These are phyloP conservation scores for Penicillium turbatum DNA, from an alignment of 495 filamentous ascomycete species.

Conservation along the genomic window DNA sequence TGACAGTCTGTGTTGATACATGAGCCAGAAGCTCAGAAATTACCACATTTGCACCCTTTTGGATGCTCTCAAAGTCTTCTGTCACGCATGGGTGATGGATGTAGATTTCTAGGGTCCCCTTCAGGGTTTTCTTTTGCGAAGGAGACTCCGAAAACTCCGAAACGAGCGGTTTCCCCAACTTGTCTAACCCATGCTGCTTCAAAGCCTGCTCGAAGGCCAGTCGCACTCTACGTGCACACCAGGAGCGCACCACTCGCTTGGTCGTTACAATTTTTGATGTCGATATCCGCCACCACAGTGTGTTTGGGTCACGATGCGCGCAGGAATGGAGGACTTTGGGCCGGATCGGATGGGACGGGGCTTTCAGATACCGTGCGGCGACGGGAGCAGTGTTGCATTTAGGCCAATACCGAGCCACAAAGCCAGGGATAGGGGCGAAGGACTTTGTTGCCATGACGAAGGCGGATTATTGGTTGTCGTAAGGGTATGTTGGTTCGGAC, in stretches of 20 bases:
- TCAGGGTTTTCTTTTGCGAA: slow-evolving; percentile 9
- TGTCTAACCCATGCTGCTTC: slow-evolving; percentile 50
- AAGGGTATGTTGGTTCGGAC: background rate
- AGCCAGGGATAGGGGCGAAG: slow-evolving; percentile 10
- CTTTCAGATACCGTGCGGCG: slow-evolving; percentile 30
- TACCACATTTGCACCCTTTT: slow-evolving; percentile 23
- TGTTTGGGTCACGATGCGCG: slow-evolving; percentile 28
- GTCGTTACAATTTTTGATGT: slow-evolving; percentile 18
- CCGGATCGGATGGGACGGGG: slow-evolving; percentile 26
- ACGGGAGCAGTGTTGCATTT: slow-evolving; percentile 24
- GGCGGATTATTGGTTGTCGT: background rate
- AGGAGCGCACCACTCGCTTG: slow-evolving; percentile 51
- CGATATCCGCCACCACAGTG: slow-evolving; percentile 49
- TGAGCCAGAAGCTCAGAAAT: background rate
- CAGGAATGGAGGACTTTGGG: slow-evolving; percentile 39
- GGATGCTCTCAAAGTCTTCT: slow-evolving; percentile 20
- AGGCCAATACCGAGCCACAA: slow-evolving; percentile 24
- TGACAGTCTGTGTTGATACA: background rate
- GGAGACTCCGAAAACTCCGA: background rate
- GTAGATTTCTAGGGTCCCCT: slow-evolving; percentile 29
- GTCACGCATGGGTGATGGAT: slow-evolving; percentile 10
- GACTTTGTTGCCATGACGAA: slow-evolving; percentile 15
- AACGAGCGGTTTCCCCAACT: slow-evolving; percentile 40
- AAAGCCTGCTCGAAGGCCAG: slow-evolving; percentile 54
- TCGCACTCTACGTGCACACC: slow-evolving; percentile 45